Evolutionary conservation across 441 rosid genomes (phyloP), one percentile per base, ranked within the genome.

Genomic region (Populus trichocarpa): DNA sequence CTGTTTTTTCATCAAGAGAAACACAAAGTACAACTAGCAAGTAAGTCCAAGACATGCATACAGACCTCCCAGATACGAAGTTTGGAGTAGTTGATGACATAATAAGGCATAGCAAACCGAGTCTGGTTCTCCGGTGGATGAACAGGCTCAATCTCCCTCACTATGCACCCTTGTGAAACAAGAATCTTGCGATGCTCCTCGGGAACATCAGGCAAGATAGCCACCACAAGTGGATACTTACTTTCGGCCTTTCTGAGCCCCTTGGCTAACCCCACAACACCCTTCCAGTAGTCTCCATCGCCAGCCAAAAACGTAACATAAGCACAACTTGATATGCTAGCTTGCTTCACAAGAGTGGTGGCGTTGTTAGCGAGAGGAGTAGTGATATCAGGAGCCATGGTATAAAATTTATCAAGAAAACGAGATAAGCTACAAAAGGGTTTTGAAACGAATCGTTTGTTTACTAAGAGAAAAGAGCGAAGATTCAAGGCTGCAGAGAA

Each of bases 1-100:
- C 7, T 22, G 35, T 5, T 28, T 3, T 30, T 14, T 7, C 16
- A 30, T 12, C 10, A 72, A 57, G 18, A 72, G 2, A 18, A 30
- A 72, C 0, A 57, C 40, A n/a, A 20, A 14, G 4, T 11, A 23
- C 10, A 30, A 30, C 32, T 2, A 30, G 32, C 32, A 30, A 30
- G 26, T 25, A 25, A 25, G 3, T 38, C 26, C 10, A 23, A 69
- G 2, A 16, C 2, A 22, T 18, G 9, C 3, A 14, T 35, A n/a
- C 65, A 2, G 84, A 92, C 99, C 93, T 93, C 89, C 99, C 99
- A 95, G 1, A 93, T 91, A 75, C 99, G 97, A 72, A 92, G 95
- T 86, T 93, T 93, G 76, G 97, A 92, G 85, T 94, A 94, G 83
- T 93, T 94, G 85, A 93, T 92, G 76, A 94, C 94, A 32, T 94